Evolutionary conservation across 148 eudicot species (phyloP).

Genomic region (Limonium bicolor): DNA sequence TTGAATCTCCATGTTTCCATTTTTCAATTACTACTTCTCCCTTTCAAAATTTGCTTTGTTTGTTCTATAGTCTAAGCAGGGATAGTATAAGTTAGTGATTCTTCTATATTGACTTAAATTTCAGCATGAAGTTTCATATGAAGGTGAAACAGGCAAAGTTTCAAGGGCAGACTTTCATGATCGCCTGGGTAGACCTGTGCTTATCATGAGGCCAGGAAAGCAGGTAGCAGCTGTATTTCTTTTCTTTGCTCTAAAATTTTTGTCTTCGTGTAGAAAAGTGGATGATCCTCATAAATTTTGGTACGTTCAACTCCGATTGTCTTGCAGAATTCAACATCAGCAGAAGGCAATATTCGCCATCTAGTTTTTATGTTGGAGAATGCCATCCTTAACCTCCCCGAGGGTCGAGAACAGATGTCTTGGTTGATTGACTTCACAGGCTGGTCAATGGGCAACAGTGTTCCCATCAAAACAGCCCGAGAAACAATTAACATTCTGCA

Average conservation of each 20-base stretch:
- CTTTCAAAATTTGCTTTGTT: background rate
- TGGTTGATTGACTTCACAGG: conserved; percentile 90
- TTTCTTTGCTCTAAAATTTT: background rate
- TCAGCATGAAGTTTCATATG: conserved; percentile 84
- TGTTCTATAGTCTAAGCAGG: background rate
- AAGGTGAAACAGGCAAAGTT: conserved; percentile 84
- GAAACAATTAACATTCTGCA: conserved; percentile 58
- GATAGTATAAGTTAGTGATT: background rate
- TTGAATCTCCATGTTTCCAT: background rate
- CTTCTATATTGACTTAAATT: background rate
- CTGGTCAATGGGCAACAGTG: conserved; percentile 47
- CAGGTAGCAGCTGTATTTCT: conserved; percentile 31
- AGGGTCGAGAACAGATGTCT: conserved; percentile 87
- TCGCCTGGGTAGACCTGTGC: conserved; percentile 61
- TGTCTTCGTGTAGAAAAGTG: background rate
- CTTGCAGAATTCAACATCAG: conserved; percentile 49
- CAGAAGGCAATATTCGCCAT: conserved; percentile 73
- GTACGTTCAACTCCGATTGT: too few species aligned
- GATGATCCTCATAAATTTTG: background rate
- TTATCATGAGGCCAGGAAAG: conserved; percentile 92
- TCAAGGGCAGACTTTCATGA: conserved; percentile 79
- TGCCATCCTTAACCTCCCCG: conserved; percentile 70
- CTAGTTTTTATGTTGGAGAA: conserved; percentile 75
- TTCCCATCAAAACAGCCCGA: conserved; percentile 55
- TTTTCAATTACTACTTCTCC: too few species aligned